These are phyloP conservation scores for Cylindrotheca closterium DNA, from an alignment of 108 stramenopile genomes.

Conservation along the genomic window DNA sequence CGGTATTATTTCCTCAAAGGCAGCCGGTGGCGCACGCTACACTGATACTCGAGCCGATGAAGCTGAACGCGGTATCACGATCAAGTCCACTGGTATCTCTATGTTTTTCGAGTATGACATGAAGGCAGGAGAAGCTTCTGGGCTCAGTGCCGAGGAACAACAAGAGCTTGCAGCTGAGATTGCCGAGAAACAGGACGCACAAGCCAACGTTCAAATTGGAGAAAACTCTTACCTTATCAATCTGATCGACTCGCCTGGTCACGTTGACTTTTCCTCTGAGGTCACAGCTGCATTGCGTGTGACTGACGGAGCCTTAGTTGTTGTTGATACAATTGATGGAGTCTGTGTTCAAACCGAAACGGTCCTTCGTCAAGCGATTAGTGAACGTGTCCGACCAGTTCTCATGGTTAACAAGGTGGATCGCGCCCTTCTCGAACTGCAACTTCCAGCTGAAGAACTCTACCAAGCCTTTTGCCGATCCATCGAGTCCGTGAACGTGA, in stretches of 20 bases:
- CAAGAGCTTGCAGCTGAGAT: constrained; percentile 47
- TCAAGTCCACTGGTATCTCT: constrained; percentile 99
- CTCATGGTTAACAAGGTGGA: constrained; percentile 99
- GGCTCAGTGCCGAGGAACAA: constrained; percentile 69
- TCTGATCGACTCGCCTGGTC: constrained; percentile 99
- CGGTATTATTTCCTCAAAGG: constrained; percentile 98
- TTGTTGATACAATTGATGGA: constrained; percentile 99
- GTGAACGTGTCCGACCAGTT: constrained; percentile 96
- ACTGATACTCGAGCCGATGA: constrained; percentile 99
- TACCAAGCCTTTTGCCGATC: constrained; percentile 99
- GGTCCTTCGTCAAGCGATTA: constrained; percentile 99
- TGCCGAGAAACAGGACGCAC: constrained; percentile 60
- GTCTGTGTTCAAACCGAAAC: constrained; percentile 99
- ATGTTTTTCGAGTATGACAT: constrained; percentile 99
- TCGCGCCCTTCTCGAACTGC: constrained; percentile 98
- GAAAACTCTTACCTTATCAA: constrained; percentile 99
- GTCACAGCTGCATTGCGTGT: constrained; percentile 99
- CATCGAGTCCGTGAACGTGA: constrained; percentile 99
- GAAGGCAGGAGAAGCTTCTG: constrained; percentile 80
- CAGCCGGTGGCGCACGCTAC: constrained; percentile 99
- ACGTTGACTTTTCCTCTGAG: constrained; percentile 99
- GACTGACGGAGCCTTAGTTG: constrained; percentile 99
- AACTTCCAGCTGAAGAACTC: constrained; percentile 98
- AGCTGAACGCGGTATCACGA: constrained; percentile 99
- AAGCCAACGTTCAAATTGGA: constrained; percentile 87